Conservation (phyloP, 208 protist species). For the Leishmania braziliensis region DNA sequence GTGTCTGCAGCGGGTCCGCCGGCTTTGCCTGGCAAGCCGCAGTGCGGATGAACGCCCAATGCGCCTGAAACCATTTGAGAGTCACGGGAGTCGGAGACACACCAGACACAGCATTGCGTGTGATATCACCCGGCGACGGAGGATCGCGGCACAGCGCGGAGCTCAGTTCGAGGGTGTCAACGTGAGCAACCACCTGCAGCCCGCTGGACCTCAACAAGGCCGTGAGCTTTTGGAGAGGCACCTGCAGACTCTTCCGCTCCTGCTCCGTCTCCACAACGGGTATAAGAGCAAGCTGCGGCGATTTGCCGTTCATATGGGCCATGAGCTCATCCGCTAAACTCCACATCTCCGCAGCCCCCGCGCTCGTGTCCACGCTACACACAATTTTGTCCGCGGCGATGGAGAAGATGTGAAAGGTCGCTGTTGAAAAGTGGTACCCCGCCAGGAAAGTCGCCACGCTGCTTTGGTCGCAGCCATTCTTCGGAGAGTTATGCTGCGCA, state of each 20-base stretch:
- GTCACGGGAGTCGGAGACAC: conserved; percentile 29
- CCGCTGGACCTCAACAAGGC: conserved; percentile 45
- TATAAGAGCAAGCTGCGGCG: conserved; percentile 51
- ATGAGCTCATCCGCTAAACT: conserved; percentile 70
- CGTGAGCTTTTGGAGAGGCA: conserved; percentile 34
- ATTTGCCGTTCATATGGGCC: conserved; percentile 35
- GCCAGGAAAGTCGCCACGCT: conserved; percentile 55
- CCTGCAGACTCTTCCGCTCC: conserved; percentile 40
- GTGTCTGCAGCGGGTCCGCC: conserved; percentile 56
- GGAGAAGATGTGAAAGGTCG: conserved; percentile 47
- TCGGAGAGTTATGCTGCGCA: conserved; percentile 24
- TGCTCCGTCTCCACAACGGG: conserved; percentile 54
- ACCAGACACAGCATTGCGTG: conserved; percentile 15
- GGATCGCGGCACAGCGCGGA: conserved; percentile 33
- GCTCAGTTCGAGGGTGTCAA: conserved; percentile 65
- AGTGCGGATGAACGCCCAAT: conserved; percentile 71
- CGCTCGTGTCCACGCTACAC: conserved; percentile 12
- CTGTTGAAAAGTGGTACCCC: conserved; percentile 33
- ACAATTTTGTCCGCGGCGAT: conserved; percentile 42
- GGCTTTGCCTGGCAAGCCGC: conserved; percentile 50
- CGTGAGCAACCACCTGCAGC: conserved; percentile 57
- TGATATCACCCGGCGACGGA: conserved; percentile 32
- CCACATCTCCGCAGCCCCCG: conserved; percentile 25
- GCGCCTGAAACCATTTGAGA: conserved; percentile 49
- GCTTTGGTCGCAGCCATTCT: conserved; percentile 8